Conservation (phyloP, 2,329 filamentous ascomycete species). For the Hypoxylon sp. region DNA sequence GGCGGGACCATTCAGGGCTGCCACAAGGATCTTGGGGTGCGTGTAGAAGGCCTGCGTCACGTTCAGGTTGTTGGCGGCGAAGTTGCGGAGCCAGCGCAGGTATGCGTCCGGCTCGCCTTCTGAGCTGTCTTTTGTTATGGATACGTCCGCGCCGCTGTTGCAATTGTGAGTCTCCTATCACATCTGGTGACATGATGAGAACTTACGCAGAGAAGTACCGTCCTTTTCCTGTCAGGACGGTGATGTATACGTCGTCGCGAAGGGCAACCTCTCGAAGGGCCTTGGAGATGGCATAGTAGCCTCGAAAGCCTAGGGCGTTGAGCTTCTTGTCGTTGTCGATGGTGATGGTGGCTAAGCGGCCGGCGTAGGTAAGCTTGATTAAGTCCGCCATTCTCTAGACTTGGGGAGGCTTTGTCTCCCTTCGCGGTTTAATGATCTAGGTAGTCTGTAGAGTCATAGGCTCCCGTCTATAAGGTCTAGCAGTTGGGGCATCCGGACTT, state of each 20-base stretch:
- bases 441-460: background rate
- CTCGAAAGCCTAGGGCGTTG: constrained; percentile 78
- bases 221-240: constrained; percentile 86
- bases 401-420: constrained; percentile 1
- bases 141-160: constrained; percentile 81
- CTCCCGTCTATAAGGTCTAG: background rate
- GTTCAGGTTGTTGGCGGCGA: constrained; percentile 89
- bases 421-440: background rate
- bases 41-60: constrained; percentile 90
- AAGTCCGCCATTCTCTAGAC: constrained; percentile 54
- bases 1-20: constrained; percentile 90
- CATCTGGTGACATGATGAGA: too few relatives aligned
- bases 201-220: constrained; percentile 87
- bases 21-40: constrained; percentile 93
- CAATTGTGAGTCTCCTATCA: constrained; percentile 24
- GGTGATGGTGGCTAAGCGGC: constrained; percentile 83
- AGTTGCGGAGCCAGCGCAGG: constrained; percentile 72
- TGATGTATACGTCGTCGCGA: constrained; percentile 84
- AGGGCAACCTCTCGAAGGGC: constrained; percentile 81
- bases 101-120: constrained; percentile 52
- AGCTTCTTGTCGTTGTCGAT: constrained; percentile 89
- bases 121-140: constrained; percentile 57
- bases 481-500: background rate
- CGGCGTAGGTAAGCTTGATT: constrained; percentile 70
- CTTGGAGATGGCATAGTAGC: constrained; percentile 82